phyloP scores from a whole-genome alignment of 257 asterid genomes.

The Ajuga chamaepitys region DNA sequence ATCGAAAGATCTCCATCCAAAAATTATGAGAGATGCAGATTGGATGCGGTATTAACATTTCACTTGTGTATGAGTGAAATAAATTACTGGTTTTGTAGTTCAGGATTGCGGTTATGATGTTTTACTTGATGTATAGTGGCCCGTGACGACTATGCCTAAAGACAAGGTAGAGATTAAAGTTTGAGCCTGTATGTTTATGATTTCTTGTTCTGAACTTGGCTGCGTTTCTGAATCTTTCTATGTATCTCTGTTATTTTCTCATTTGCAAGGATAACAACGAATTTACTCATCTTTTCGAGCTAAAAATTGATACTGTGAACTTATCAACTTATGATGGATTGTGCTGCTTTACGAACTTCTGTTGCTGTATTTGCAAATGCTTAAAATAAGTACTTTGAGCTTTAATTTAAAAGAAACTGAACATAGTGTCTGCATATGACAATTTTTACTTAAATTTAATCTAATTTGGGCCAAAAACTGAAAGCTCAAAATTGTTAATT shows the following conservation, averaged over 20 bases:
- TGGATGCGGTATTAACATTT: constrained; percentile 1
- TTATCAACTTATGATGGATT: neutral
- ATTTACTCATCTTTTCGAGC: neutral
- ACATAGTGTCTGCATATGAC: too few relatives aligned
- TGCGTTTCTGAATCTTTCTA: neutral
- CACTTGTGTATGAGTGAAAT: constrained; percentile 10
- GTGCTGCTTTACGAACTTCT: neutral
- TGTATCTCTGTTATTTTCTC: neutral
- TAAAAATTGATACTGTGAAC: too few relatives aligned
- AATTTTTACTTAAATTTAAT: too few relatives aligned
- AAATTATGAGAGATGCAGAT: constrained; percentile 17
- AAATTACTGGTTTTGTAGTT: neutral
- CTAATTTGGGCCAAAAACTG: too few relatives aligned
- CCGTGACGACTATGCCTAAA: neutral
- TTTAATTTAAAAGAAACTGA: too few relatives aligned
- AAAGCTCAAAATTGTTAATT: too few relatives aligned
- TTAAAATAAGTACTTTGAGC: too few relatives aligned
- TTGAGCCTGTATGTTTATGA: neutral
- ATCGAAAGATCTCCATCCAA: constrained; percentile 4
- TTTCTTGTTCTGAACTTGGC: neutral
- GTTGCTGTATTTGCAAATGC: too few relatives aligned
- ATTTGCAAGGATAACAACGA: neutral
- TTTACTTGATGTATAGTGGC: constrained; percentile 17
- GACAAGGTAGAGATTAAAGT: neutral
- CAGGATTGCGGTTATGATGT: neutral